Evolutionary conservation across 108 stramenopile genomes (phyloP).

Genomic region (Nannochloropsis gaditana): DNA sequence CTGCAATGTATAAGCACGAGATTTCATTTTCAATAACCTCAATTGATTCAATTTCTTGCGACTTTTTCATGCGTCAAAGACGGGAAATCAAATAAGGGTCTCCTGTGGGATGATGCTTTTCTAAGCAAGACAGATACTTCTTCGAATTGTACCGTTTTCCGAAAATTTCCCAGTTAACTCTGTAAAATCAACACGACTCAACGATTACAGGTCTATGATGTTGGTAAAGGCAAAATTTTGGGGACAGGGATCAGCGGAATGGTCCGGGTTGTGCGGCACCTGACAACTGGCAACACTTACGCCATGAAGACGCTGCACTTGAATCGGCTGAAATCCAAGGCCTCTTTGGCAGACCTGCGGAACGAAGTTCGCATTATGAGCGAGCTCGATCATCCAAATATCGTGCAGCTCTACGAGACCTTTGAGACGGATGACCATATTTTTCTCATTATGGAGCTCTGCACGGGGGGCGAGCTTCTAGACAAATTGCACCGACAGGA

Average conservation of each 20-base stretch:
- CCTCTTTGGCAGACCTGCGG: constrained; percentile 27
- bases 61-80: no score
- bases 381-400: constrained; percentile 81
- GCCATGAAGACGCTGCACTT: constrained; percentile 37
- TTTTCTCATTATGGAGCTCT: constrained; percentile 75
- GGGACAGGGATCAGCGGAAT: constrained; percentile 39
- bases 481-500: constrained; percentile 78
- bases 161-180: no score
- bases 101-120: no score
- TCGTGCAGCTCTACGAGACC: constrained; percentile 37
- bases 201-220: constrained; percentile 31
- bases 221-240: not conserved
- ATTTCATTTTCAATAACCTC: no score
- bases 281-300: constrained; percentile 32
- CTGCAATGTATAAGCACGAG: no score
- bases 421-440: constrained; percentile 27
- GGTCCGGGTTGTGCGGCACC: constrained; percentile 35
- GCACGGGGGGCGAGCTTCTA: constrained; percentile 92
- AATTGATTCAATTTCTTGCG: no score
- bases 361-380: constrained; percentile 63
- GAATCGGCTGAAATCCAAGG: constrained; percentile 33
- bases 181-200: no score
- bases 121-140: no score
- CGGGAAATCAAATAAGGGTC: no score
- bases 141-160: no score